Conservation (phyloP, 2,329 filamentous ascomycete species). For the Ascochyta lentis region DNA sequence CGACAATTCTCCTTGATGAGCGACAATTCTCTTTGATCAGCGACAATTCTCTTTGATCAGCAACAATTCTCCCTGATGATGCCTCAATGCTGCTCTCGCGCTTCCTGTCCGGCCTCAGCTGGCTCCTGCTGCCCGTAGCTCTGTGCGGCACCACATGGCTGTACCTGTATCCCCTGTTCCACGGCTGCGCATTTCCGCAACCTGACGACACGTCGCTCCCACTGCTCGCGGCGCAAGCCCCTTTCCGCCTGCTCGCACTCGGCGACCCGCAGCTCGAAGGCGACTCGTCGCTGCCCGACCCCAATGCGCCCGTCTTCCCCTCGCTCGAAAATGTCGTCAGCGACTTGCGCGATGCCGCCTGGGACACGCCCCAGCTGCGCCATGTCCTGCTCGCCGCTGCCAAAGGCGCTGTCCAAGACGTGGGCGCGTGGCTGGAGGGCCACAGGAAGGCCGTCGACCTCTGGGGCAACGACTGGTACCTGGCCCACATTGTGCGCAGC, state of each 20-base stretch:
- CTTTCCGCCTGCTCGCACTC: conserved; percentile 85
- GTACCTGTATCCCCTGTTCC: conserved; percentile 85
- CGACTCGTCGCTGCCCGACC: conserved; percentile 76
- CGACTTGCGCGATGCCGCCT: conserved; percentile 28
- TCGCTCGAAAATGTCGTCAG: conserved; percentile 47
- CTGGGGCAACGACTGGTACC: conserved; percentile 91
- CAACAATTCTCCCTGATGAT: conserved; percentile 28
- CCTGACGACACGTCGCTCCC: conserved; percentile 20
- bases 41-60: too few species aligned
- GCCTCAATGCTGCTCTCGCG: conserved; percentile 60
- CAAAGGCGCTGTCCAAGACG: conserved; percentile 59
- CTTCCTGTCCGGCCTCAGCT: conserved; percentile 54
- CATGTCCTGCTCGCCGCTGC: conserved; percentile 19
- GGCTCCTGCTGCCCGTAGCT: conserved; percentile 68
- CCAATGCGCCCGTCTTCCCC: conserved; percentile 46
- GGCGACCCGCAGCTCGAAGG: conserved; percentile 95
- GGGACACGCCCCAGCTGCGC: conserved; percentile 13
- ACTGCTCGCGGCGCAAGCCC: conserved; percentile 58
- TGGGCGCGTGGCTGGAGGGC: conserved; percentile 70
- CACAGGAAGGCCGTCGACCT: conserved; percentile 84
- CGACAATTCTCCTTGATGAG: too few species aligned
- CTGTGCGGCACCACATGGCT: conserved; percentile 76
- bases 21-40: too few species aligned
- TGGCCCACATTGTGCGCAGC: conserved; percentile 88
- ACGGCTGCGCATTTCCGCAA: conserved; percentile 78